A percentile compares a stretch with the other conserved stretches of the same genome.
Evolutionary conservation across 2,329 filamentous ascomycete species (phyloP).

Genomic region (Colletotrichum trifolii): DNA sequence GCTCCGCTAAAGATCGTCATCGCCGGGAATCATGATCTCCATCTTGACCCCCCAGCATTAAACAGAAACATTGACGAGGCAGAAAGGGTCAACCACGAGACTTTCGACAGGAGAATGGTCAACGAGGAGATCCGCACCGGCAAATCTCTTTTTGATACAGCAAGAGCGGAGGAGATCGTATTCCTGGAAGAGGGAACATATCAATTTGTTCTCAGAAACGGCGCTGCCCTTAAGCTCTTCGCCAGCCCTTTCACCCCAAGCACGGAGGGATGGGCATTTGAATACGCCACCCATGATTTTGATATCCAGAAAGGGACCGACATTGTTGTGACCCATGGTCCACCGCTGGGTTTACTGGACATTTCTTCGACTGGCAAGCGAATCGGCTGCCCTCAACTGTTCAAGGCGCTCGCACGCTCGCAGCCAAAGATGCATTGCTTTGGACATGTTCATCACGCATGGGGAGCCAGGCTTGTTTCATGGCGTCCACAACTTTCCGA

Average conservation of each 20-base stretch:
- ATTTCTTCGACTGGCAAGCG: no score
- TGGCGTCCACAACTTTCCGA: no score
- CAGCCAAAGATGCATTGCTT: no score
- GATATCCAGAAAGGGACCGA: no score
- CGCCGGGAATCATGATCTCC: conserved; percentile 64
- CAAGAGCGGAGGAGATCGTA: conserved; percentile 51
- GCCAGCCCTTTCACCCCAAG: conserved; percentile 64
- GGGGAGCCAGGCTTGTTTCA: no score
- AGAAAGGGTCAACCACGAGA: not conserved
- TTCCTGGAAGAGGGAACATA: conserved; percentile 64
- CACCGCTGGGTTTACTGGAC: no score
- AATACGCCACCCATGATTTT: conserved; percentile 49
- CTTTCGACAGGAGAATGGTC: conserved; percentile 42
- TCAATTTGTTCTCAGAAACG: conserved; percentile 59
- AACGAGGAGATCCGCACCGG: conserved; percentile 51
- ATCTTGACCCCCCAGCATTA: conserved; percentile 43
- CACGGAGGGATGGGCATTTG: conserved; percentile 59
- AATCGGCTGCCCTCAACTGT: no score
- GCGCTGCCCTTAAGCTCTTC: conserved; percentile 60
- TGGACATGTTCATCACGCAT: no score
- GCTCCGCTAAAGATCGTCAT: conserved; percentile 61
- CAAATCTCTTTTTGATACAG: conserved; percentile 51
- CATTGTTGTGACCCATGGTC: no score
- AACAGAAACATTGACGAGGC: not conserved
- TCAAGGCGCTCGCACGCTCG: no score